Percentiles rank a stretch among this genome's conserved stretches.
These are phyloP conservation scores for Aspergillus aculeatinus DNA, from an alignment of 2,329 filamentous ascomycete genomes.

Conservation along the genomic window DNA sequence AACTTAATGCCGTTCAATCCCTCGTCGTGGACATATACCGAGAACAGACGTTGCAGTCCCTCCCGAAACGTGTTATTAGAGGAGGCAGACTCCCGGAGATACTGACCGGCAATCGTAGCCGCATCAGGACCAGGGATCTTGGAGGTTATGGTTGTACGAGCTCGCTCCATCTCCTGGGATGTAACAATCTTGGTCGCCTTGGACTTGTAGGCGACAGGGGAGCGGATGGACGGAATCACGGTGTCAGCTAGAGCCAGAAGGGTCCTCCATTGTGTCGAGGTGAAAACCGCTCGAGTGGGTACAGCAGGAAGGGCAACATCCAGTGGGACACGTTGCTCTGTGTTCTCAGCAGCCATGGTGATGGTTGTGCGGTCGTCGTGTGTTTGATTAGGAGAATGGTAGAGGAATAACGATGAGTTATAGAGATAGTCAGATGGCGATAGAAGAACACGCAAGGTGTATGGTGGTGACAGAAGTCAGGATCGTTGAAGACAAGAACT, in stretches of 20 bases:
- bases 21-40: conserved; percentile 49
- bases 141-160: conserved; percentile 30
- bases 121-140: conserved; percentile 33
- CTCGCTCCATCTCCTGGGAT: conserved; percentile 43
- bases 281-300: conserved; percentile 50
- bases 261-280: conserved; percentile 58
- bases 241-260: conserved; percentile 59
- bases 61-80: conserved; percentile 52
- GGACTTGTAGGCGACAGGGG: conserved; percentile 35
- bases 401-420: not conserved
- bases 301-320: conserved; percentile 50
- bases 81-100: conserved; percentile 50
- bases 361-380: not conserved
- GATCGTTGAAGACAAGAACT: not conserved
- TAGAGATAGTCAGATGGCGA: not conserved
- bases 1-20: conserved; percentile 51
- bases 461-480: not conserved
- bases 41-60: conserved; percentile 49
- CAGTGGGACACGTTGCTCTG: conserved; percentile 31
- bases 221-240: conserved; percentile 55
- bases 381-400: not conserved
- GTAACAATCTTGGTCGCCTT: conserved; percentile 39
- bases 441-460: not conserved
- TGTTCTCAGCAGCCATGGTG: conserved; percentile 24
- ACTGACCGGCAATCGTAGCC: conserved; percentile 41